These are phyloP conservation scores for Murraya paniculata DNA, from an alignment of 345 rosid genomes.

Conservation along the genomic window DNA sequence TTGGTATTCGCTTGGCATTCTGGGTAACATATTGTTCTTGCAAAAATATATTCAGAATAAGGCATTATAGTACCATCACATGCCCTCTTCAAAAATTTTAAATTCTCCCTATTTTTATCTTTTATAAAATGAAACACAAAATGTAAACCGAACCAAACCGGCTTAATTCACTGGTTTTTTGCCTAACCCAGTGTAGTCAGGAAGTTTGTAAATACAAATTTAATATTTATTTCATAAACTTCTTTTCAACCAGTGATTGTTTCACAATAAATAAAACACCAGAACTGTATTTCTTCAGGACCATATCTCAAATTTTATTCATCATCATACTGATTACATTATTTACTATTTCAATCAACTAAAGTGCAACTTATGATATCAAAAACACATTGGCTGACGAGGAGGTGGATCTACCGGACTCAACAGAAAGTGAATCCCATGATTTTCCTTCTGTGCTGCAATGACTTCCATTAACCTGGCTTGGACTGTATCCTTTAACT, in stretches of 20 bases:
- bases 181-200: no score
- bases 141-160: no score
- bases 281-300: not conserved
- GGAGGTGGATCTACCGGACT: conserved; percentile 14
- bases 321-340: not conserved
- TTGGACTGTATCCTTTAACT: conserved; percentile 17
- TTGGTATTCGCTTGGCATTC: no score
- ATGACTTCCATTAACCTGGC: conserved; percentile 20
- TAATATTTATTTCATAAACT: no score
- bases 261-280: not conserved
- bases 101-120: no score
- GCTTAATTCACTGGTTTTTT: no score
- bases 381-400: conserved; percentile 42
- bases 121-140: no score
- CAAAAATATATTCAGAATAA: no score
- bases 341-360: not conserved
- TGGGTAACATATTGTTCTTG: no score
- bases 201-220: no score
- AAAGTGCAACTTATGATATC: conserved; percentile 4
- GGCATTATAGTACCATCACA: no score
- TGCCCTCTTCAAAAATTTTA: no score
- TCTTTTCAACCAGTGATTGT: not conserved
- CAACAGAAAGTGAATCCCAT: conserved; percentile 17
- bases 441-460: conserved; percentile 36
- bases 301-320: not conserved